Evolutionary conservation across 2,329 filamentous ascomycete genomes (phyloP).

Genomic region (Neofusicoccum parvum): DNA sequence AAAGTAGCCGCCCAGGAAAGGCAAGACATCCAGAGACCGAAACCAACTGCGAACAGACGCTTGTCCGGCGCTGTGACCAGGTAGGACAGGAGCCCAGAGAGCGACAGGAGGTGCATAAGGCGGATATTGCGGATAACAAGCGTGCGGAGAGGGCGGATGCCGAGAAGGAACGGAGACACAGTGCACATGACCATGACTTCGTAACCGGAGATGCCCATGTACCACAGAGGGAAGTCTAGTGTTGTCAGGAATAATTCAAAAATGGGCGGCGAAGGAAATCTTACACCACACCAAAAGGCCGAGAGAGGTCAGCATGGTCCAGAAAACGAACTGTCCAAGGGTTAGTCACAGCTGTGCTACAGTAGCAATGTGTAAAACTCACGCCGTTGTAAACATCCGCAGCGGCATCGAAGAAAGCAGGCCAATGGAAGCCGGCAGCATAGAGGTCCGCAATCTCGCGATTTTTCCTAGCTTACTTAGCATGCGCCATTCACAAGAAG

Average conservation of each 20-base stretch:
- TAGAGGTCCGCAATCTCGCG: conserved; percentile 72
- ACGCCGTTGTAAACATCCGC: conserved; percentile 93
- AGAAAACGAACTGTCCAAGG: conserved; percentile 76
- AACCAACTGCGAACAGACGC: conserved; percentile 79
- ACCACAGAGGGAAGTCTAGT: conserved; percentile 90
- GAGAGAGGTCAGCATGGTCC: conserved; percentile 89
- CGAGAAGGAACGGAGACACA: conserved; percentile 77
- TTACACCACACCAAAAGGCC: conserved; percentile 92
- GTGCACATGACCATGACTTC: conserved; percentile 87
- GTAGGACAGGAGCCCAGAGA: conserved; percentile 79
- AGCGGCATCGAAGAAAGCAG: conserved; percentile 74
- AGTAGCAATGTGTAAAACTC: conserved; percentile 38
- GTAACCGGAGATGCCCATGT: conserved; percentile 98
- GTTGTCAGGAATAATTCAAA: conserved; percentile 21
- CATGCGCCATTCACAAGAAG: neutral
- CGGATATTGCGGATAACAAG: conserved; percentile 70
- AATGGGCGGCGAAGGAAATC: conserved; percentile 31
- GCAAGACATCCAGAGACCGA: conserved; percentile 78
- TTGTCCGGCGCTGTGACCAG: conserved; percentile 70
- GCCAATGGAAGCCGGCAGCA: conserved; percentile 70
- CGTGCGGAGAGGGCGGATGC: conserved; percentile 67
- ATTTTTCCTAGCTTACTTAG: conserved; percentile 63
- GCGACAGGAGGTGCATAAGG: conserved; percentile 73
- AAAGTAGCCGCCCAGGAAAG: conserved; percentile 83
- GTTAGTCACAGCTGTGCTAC: conserved; percentile 12